Percentiles rank a stretch among this genome's conserved stretches.
These are phyloP conservation scores for Coniochaeta hoffmannii DNA, from an alignment of 2,329 filamentous ascomycete species.

Conservation along the genomic window DNA sequence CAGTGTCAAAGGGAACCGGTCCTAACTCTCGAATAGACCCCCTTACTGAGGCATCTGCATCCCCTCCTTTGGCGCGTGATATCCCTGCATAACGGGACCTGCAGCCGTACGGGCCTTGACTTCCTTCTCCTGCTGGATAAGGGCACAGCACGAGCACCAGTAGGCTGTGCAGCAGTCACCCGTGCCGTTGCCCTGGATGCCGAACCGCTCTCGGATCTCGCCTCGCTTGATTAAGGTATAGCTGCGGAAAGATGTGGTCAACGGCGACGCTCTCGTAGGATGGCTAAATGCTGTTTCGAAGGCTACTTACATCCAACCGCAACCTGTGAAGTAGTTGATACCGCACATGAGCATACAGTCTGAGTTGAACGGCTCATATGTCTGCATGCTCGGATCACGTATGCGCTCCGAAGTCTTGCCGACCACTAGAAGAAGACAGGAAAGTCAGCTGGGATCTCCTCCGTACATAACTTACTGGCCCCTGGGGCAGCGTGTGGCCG, in stretches of 20 bases:
- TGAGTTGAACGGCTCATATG: constrained; percentile 29
- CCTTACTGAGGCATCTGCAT: constrained; percentile 15
- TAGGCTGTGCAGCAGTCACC: constrained; percentile 44
- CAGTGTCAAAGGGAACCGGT: background rate
- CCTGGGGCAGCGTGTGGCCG: too few relatives aligned
- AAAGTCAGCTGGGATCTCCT: background rate
- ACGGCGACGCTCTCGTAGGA: background rate
- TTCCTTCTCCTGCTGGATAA: constrained; percentile 54
- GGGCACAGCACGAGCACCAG: constrained; percentile 49
- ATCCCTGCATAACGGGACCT: constrained; percentile 18
- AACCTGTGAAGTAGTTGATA: constrained; percentile 31
- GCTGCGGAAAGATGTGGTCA: constrained; percentile 15
- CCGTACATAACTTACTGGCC: too few relatives aligned
- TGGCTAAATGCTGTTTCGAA: background rate
- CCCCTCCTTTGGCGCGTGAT: constrained; percentile 18
- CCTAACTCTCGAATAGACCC: background rate
- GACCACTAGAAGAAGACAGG: constrained; percentile 23
- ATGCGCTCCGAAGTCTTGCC: constrained; percentile 37
- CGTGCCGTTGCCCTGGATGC: constrained; percentile 39
- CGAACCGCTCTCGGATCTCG: constrained; percentile 45
- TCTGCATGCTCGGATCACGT: constrained; percentile 32
- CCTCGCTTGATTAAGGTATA: constrained; percentile 44
- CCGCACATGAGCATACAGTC: constrained; percentile 33
- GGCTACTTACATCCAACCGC: constrained; percentile 34
- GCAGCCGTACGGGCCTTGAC: constrained; percentile 17